Evolutionary conservation across 305 asterid genomes (phyloP), one percentile per base, ranked within the genome.

Genomic region (Rubia peregrina): DNA sequence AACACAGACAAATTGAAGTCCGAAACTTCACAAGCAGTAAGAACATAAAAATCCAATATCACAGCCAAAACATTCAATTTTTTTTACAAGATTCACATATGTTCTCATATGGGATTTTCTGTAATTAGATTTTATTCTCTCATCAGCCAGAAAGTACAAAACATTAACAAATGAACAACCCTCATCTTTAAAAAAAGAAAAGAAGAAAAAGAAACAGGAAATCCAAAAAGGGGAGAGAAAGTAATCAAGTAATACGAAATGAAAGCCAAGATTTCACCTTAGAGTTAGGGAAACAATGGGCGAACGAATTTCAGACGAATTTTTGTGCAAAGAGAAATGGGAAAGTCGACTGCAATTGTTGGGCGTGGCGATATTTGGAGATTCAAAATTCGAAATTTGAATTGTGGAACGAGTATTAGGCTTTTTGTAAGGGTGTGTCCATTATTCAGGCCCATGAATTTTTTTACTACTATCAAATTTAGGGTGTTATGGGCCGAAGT

Each of bases 311-410:
- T n/a, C 60, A 53, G 60, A n/a, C 60, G 60, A 53, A 53, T 53
- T 17, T 53, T 53, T 53, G 21, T 53, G 26, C 7, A 0, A 7
- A 36, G 44, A 61, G 67, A 24, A 7, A 61, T 9, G 38, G 51
- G 49, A 65, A 7, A 64, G 21, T 9, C 0, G 5, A 19, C 53
- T 48, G 53, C 53, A 48, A 12, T 48, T 4, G n/a, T 9, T 38
- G 19, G 48, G 48, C 17, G 1, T 41, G 53, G 69, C 21, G 11
- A 17, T n/a, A n/a, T 55, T 26, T 13, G 43, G 44, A 19, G 51
- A 41, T 19, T 40, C 30, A 30, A 62, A 65, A 30, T 65, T 65
- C 46, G 46, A 65, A 65, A 65, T 65, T 41, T 65, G 69, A 65
- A 40, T 14, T 17, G 12, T 17, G 41, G 49, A 61, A 13, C 40